Conservation (phyloP, 257 asterid species). For the Solanum boliviense region DNA sequence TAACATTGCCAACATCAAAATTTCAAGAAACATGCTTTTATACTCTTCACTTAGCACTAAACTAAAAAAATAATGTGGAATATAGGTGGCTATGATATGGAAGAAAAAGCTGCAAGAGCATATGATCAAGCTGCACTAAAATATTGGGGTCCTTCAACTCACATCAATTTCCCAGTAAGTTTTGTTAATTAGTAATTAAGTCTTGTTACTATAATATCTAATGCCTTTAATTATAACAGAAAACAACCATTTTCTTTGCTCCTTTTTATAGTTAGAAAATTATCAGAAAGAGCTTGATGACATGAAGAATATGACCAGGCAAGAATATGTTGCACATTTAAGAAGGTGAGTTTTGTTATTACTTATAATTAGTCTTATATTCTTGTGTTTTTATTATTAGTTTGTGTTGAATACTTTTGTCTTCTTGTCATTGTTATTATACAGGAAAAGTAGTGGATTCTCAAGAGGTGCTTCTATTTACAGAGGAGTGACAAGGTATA, state of each 20-base stretch:
- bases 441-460: constrained; percentile 36
- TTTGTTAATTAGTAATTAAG: background rate
- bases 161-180: constrained; percentile 61
- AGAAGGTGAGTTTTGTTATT: constrained; percentile 42
- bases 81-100: constrained; percentile 90
- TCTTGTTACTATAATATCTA: background rate
- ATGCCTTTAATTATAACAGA: background rate
- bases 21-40: background rate
- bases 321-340: constrained; percentile 77
- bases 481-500: constrained; percentile 39
- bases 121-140: constrained; percentile 93
- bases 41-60: background rate
- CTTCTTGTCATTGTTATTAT: background rate
- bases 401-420: background rate
- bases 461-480: constrained; percentile 42
- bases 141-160: constrained; percentile 92
- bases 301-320: constrained; percentile 85
- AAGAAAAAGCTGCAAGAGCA: constrained; percentile 95
- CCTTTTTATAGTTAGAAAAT: constrained; percentile 43
- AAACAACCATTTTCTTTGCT: too few relatives aligned
- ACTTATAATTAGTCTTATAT: background rate
- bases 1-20: background rate
- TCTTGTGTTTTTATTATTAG: background rate
- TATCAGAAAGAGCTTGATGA: constrained; percentile 77
- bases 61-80: background rate